Evolutionary conservation across 2,329 filamentous ascomycete genomes (phyloP).

Genomic region (Fusarium piperis): DNA sequence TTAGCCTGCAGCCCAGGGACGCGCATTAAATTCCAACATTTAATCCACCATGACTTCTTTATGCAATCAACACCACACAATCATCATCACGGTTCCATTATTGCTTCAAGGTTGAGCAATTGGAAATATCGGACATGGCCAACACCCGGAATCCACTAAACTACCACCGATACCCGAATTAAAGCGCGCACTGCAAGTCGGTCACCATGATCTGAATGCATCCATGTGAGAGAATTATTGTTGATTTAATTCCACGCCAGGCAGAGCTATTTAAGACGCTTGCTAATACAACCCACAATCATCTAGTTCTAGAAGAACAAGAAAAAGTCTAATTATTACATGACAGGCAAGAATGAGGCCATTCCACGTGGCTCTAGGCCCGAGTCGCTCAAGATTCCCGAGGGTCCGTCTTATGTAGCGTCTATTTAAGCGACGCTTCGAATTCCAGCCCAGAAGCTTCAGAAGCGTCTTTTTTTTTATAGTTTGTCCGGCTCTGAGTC

Average conservation of each 20-base stretch:
- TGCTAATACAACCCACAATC: not conserved
- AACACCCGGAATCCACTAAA: not conserved
- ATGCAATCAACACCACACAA: not conserved
- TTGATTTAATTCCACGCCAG: constrained; percentile 2
- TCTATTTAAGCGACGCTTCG: constrained; percentile 6
- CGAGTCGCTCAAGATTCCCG: not conserved
- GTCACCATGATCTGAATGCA: not conserved
- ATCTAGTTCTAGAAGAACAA: constrained; percentile 13
- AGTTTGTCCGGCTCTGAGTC: constrained; percentile 1
- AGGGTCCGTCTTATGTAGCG: constrained; percentile 11
- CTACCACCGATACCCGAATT: not conserved
- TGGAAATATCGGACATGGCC: not conserved
- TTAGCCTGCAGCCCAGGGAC: not conserved
- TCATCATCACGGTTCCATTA: not conserved
- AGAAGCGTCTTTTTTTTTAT: not conserved
- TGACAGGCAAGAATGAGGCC: not conserved
- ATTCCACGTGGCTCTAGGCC: not conserved
- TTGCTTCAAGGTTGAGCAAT: not conserved
- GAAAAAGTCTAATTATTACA: constrained; percentile 21
- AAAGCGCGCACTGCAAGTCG: not conserved
- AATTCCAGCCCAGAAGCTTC: not conserved
- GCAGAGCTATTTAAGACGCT: constrained; percentile 1
- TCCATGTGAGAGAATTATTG: not conserved
- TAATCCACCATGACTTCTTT: not conserved
- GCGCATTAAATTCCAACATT: not conserved